These are phyloP conservation scores for Rhizopogon sp. DNA, from an alignment of 768 basidiomycete genomes.

Conservation along the genomic window DNA sequence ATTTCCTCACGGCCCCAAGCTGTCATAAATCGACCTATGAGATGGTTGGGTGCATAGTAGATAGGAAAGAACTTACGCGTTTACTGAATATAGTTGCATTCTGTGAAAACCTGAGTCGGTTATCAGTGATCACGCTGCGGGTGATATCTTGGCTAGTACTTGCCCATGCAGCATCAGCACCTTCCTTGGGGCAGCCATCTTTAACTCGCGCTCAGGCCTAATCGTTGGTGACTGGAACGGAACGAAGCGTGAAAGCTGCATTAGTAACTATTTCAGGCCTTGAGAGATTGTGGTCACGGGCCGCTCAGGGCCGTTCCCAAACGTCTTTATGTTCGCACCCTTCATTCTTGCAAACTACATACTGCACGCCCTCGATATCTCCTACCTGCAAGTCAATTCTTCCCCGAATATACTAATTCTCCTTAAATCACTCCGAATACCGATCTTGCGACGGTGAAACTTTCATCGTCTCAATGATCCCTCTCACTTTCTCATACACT, in stretches of 20 bases:
- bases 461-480: constrained; percentile 62
- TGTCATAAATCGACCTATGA: constrained; percentile 19
- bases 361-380: not conserved
- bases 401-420: not conserved
- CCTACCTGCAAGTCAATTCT: not conserved
- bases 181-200: constrained; percentile 24
- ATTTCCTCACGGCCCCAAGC: constrained; percentile 71
- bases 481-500: constrained; percentile 88
- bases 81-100: constrained; percentile 69
- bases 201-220: not conserved
- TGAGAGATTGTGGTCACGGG: not conserved
- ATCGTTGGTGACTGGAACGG: too few species aligned
- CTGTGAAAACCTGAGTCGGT: constrained; percentile 54
- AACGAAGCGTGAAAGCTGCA: too few species aligned
- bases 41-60: not conserved
- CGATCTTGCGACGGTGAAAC: constrained; percentile 55
- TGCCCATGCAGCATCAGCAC: constrained; percentile 45
- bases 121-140: not conserved
- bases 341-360: not conserved
- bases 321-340: not conserved
- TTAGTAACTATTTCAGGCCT: too few species aligned
- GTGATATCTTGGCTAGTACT: constrained; percentile 6
- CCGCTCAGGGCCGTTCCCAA: not conserved
- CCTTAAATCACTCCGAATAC: constrained; percentile 53
- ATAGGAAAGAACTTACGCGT: constrained; percentile 40